Conservation (phyloP, 352 stramenopile genomes). For the Blastocystis sp. region DNA sequence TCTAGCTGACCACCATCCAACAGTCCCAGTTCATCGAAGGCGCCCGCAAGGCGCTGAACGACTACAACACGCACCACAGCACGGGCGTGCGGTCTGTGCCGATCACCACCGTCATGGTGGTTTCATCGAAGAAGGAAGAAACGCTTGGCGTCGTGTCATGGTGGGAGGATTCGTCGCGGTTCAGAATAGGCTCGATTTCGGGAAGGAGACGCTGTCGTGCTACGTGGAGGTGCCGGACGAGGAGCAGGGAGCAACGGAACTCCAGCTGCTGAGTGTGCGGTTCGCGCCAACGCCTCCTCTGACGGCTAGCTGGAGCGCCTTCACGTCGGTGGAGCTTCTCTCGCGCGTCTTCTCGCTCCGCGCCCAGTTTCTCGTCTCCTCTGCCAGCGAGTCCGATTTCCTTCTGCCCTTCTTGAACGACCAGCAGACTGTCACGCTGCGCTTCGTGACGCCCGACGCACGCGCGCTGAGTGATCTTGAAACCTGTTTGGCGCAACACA, state of each 20-base stretch:
- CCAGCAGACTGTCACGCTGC: slow-evolving; percentile 9
- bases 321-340: slow-evolving; percentile 30
- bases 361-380: not conserved
- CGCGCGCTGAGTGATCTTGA: not conserved
- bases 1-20: not conserved
- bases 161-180: not conserved
- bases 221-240: slow-evolving; percentile 18
- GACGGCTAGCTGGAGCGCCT: not conserved
- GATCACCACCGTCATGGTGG: slow-evolving; percentile 9
- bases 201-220: slow-evolving; percentile 41
- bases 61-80: slow-evolving; percentile 11
- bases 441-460: not conserved
- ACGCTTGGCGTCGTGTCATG: not conserved
- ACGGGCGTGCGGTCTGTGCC: not conserved
- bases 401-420: slow-evolving; percentile 4
- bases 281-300: not conserved
- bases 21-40: slow-evolving; percentile 26
- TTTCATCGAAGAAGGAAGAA: slow-evolving; percentile 21
- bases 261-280: slow-evolving; percentile 50
- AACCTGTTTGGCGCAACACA: not conserved
- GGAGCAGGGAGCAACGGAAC: not conserved
- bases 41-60: not conserved
- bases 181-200: slow-evolving; percentile 52
- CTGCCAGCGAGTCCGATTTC: slow-evolving; percentile 9
- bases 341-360: slow-evolving; percentile 37